Evolutionary conservation across 768 basidiomycete genomes (phyloP).

Genomic region (Terana coerulea): DNA sequence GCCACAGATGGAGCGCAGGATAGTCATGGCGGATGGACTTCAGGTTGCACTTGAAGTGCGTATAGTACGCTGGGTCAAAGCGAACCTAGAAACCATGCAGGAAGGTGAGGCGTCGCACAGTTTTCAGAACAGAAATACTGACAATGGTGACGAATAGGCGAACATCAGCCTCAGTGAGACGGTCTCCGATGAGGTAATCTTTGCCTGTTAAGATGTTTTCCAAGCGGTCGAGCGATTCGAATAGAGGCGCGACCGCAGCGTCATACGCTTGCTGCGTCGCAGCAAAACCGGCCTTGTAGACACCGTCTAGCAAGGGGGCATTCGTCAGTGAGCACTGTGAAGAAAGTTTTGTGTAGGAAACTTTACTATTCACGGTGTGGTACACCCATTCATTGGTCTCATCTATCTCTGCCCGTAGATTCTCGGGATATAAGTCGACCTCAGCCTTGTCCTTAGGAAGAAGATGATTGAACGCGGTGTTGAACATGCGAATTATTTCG

Average conservation of each 20-base stretch:
- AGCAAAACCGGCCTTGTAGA: conserved; percentile 90
- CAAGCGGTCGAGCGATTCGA: conserved; percentile 73
- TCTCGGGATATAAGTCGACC: conserved; percentile 76
- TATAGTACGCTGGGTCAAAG: conserved; percentile 89
- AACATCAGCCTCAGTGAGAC: conserved; percentile 79
- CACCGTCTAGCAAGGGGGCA: conserved; percentile 44
- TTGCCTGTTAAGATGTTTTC: conserved; percentile 76
- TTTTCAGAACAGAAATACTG: not conserved
- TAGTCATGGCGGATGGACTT: conserved; percentile 83
- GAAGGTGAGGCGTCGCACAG: not conserved
- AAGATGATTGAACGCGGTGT: conserved; percentile 78
- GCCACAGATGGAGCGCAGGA: conserved; percentile 80
- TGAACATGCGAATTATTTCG: conserved; percentile 94
- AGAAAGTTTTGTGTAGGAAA: not conserved
- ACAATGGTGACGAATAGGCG: conserved; percentile 94
- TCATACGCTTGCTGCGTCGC: conserved; percentile 78
- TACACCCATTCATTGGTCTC: conserved; percentile 85
- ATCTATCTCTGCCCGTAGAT: conserved; percentile 74
- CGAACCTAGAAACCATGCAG: conserved; percentile 58
- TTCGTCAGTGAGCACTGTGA: not conserved
- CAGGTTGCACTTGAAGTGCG: conserved; percentile 94
- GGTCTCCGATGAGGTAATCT: conserved; percentile 78
- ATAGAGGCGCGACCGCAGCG: conserved; percentile 67
- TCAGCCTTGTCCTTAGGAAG: conserved; percentile 61
- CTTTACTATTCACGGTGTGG: conserved; percentile 76